Base-by-base conservation (phyloP, 805 yeast species). In the Starmera quercuum region DNA sequence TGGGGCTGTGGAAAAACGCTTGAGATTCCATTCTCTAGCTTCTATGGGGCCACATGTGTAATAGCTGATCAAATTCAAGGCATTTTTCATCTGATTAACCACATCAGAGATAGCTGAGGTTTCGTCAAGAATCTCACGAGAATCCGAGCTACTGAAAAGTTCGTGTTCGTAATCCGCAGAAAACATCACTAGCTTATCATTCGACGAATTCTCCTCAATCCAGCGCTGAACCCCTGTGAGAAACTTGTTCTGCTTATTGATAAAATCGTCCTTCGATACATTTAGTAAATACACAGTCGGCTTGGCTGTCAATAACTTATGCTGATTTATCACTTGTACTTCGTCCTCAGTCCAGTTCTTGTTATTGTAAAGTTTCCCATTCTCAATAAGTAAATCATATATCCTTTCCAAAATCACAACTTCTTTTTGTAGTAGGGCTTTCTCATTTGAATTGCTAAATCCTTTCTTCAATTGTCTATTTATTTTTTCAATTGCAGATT, bases 1-100 rank as follows among this genome's bases (percentile, higher is more conserved):
- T 25, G 90, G 88, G 2, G 95, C 95, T 24, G 75, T 71, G 13
- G 82, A 71, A 20, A 86, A 84, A 33, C 67, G 66, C 52, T 88
- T 70, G 35, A 87, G 68, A 13, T 87, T 82, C 97, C 97, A 87
- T 56, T 87, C 95, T 50, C 90, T 66, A 8, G 83, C 88, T 58
- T 87, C 95, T 33, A 69, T 66, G 18, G 78, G 78, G 20, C 96
- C 96, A 53, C 94, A 83, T 1, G 97, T 87, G 61, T 81, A 87
- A 57, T 74, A 87, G 26, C 94, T 82, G 16, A 85, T 83, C 53
- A 87, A 64, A 34, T 78, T 74, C 38, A 87, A 64, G 37, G 75
- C 70, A 38, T 64, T 56, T 53, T 94, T 71, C 83, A 86, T 80
- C 38, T 71, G 66, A 13, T 61, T 54, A 26, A 85, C 78, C 29